Conservation (phyloP, 352 stramenopile species). For the Phytopythium oedochilum region DNA sequence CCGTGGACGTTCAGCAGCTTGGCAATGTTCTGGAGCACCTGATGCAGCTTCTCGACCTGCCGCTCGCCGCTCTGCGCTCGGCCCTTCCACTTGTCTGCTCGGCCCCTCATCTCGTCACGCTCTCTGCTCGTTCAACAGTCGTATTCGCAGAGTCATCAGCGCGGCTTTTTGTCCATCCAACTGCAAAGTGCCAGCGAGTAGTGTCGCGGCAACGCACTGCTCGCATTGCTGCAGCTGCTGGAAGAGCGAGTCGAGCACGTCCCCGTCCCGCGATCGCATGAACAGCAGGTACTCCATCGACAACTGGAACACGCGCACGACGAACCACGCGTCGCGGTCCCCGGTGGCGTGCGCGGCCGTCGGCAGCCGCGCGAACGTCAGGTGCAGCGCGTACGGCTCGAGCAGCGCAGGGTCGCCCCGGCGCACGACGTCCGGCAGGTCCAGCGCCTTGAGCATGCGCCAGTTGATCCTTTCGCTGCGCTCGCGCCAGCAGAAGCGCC, state of each 20-base stretch:
- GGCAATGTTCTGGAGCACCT: conserved; percentile 69
- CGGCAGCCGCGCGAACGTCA: conserved; percentile 69
- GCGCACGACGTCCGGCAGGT: conserved; percentile 45
- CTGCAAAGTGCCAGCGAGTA: no score
- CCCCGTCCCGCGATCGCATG: conserved; percentile 43
- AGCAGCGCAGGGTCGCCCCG: conserved; percentile 50
- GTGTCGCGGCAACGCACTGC: conserved; percentile 8
- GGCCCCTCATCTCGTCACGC: conserved; percentile 26
- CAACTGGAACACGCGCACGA: conserved; percentile 65
- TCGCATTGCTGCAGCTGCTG: conserved; percentile 41
- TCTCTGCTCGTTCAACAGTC: conserved; percentile 20
- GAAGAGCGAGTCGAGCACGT: conserved; percentile 43
- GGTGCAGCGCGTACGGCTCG: conserved; percentile 64
- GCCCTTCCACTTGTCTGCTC: conserved; percentile 52
- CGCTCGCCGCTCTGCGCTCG: conserved; percentile 35
- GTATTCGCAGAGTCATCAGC: background rate
- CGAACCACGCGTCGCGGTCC: conserved; percentile 58
- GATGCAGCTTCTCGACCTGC: conserved; percentile 73
- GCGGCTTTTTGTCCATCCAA: no score
- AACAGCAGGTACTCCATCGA: conserved; percentile 78
- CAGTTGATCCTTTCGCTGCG: conserved; percentile 71
- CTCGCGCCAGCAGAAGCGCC: conserved; percentile 74
- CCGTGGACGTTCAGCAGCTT: conserved; percentile 69
- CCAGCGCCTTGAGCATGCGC: conserved; percentile 44
- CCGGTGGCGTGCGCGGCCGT: conserved; percentile 6